Base-by-base conservation (phyloP, 768 basidiomycete genomes). In the Krasilnikovozyma curviuscula region DNA sequence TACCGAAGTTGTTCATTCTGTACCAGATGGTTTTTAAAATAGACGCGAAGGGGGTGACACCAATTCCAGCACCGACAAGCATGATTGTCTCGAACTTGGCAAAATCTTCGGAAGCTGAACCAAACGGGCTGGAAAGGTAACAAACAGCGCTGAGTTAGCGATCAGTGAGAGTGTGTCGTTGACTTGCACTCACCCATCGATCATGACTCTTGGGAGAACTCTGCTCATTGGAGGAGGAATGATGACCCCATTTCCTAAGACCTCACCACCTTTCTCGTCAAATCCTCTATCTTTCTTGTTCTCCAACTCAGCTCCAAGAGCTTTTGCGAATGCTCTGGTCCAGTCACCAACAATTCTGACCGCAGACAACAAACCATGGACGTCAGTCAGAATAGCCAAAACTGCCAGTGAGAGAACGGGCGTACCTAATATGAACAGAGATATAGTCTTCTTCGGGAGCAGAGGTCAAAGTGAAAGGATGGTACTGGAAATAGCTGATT, bases 401-500 rank as follows among this genome's bases (percentile, higher is more conserved):
- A 12, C 19, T 24, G 18, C 3, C 7, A 3, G 48, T 37, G 10
- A 16, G 38, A 25, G 9, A 5, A 28, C 7, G 3, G 18, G 3
- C 34, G 24, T 3, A 42, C 28, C 88, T 82, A 57, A 95, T 80
- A 62, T 97, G 91, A 12, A 93, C 77, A 0, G 83, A 88, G 55
- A 91, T 77, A 62, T 88, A 91, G 58, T 89, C 86, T 61, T 93
- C 88, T 61, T 93, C 86, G 1, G 88, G 89, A 0, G 89, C 85
- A 78, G 78, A 80, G 29, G 85, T 91, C 52, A 93, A 74, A 14
- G 88, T 91, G 72, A 93, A 93, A 8, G 88, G 86, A 60, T 95
- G 89, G 82, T 86, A 95, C 62, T 93, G 85, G 71, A 81, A 89
- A 68, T 85, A 91, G 18, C 81, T 84, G 39, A 95, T 70, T 65